phyloP scores from a whole-genome alignment of 2,329 filamentous ascomycete species.

The Celoporthe dispersa region DNA sequence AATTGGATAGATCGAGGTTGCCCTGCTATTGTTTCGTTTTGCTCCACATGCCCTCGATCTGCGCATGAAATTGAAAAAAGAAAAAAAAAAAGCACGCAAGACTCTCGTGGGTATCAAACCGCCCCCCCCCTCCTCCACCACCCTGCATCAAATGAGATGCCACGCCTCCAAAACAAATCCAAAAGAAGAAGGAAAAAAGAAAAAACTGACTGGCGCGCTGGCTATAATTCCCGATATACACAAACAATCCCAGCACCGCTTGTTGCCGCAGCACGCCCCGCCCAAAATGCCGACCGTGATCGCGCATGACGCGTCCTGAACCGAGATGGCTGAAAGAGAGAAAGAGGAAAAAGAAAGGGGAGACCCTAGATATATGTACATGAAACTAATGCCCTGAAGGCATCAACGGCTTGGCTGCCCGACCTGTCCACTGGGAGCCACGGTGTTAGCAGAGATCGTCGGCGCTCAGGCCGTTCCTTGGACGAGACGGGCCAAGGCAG shows the following conservation, averaged over 20 bases:
- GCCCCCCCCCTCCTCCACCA: not conserved
- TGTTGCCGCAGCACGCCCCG: not conserved
- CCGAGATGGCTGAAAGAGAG: not conserved
- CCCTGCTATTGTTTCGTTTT: not conserved
- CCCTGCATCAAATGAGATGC: conserved; percentile 1
- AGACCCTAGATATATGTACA: not conserved
- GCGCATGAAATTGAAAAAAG: not conserved
- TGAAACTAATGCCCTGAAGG: not conserved
- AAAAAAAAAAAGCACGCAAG: not conserved
- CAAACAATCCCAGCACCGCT: not conserved
- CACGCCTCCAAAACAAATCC: not conserved
- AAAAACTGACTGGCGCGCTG: not conserved
- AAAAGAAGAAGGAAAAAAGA: not conserved
- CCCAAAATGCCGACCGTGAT: not conserved
- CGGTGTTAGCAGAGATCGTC: not conserved
- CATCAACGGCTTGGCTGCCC: not conserved
- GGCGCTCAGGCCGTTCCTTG: not conserved
- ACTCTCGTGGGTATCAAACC: conserved; percentile 11
- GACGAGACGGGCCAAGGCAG: not conserved
- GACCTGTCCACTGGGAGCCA: not conserved
- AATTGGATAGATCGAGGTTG: not conserved
- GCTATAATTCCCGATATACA: not conserved
- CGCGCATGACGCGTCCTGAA: not conserved
- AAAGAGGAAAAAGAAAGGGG: not conserved
- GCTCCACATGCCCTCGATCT: not conserved